Evolutionary conservation across 176 grass and related monocot genomes (phyloP).

Genomic region (Carex parvula): DNA sequence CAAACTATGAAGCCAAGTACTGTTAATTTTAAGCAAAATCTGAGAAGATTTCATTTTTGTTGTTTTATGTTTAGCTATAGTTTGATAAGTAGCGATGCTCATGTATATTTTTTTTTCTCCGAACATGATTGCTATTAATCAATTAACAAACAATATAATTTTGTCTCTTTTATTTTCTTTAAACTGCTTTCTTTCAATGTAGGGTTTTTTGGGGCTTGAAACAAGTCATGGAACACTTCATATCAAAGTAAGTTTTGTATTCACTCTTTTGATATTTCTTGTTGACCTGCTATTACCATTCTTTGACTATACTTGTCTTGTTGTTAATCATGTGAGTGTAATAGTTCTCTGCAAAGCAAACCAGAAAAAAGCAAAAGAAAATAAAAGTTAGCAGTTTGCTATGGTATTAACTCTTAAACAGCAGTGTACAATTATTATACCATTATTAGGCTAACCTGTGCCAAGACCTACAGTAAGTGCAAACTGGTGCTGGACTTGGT

Average conservation of each 20-base stretch:
- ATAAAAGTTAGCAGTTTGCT: neutral
- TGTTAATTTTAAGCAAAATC: neutral
- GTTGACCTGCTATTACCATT: neutral
- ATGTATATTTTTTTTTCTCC: neutral
- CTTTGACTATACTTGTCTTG: neutral
- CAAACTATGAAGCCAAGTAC: neutral
- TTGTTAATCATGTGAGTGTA: neutral
- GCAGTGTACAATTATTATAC: neutral
- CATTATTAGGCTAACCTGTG: neutral
- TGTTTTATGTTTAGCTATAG: neutral
- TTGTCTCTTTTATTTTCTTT: neutral
- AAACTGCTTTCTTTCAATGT: conserved; percentile 24
- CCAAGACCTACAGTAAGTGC: neutral
- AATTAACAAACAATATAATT: neutral
- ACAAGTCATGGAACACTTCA: conserved; percentile 64
- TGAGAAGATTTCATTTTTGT: neutral
- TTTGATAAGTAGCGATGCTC: neutral
- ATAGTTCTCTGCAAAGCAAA: neutral
- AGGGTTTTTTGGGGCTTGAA: conserved; percentile 80
- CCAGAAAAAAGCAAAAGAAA: neutral
- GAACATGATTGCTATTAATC: neutral
- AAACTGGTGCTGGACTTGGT: neutral
- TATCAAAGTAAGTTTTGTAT: conserved; percentile 52
- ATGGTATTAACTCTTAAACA: neutral
- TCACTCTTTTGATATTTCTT: conserved; percentile 10